phyloP scores from a whole-genome alignment of 2,329 filamentous ascomycete genomes.

The Emmonsiellopsis sp. region DNA sequence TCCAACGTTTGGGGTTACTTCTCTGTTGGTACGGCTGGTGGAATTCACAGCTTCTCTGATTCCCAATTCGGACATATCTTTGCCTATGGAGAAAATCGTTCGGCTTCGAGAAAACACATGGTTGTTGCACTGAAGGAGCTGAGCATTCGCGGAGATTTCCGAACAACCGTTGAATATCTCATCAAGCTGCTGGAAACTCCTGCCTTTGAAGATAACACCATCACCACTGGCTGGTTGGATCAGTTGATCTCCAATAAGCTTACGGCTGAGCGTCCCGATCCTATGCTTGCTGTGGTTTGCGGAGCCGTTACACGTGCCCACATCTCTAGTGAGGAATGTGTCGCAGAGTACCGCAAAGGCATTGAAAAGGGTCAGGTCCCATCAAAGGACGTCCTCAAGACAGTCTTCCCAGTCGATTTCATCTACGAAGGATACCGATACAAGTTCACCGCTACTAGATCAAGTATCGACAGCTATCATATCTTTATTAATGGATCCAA shows the following conservation, averaged over 20 bases:
- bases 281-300: slow-evolving; percentile 86
- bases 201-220: slow-evolving; percentile 97
- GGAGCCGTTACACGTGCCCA: slow-evolving; percentile 93
- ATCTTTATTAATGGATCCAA: slow-evolving; percentile 99
- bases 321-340: slow-evolving; percentile 81
- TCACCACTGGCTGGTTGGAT: slow-evolving; percentile 97
- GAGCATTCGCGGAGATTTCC: slow-evolving; percentile 98
- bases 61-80: slow-evolving; percentile 99
- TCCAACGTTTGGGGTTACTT: slow-evolving; percentile 99
- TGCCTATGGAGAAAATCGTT: slow-evolving; percentile 94
- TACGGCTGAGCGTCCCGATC: slow-evolving; percentile 89
- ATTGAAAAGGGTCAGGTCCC: slow-evolving; percentile 97
- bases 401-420: slow-evolving; percentile 94
- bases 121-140: slow-evolving; percentile 96
- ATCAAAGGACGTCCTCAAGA: slow-evolving; percentile 93
- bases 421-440: slow-evolving; percentile 96
- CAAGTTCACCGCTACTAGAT: slow-evolving; percentile 95
- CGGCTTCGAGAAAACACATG: slow-evolving; percentile 97
- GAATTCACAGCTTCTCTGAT: slow-evolving; percentile 98
- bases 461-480: slow-evolving; percentile 87
- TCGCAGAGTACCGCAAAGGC: slow-evolving; percentile 75
- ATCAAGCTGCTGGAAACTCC: slow-evolving; percentile 98
- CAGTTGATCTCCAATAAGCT: slow-evolving; percentile 97
- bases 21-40: slow-evolving; percentile 91
- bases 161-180: slow-evolving; percentile 95